phyloP scores from a whole-genome alignment of 2,329 filamentous ascomycete genomes.

The Neofusicoccum ribis region DNA sequence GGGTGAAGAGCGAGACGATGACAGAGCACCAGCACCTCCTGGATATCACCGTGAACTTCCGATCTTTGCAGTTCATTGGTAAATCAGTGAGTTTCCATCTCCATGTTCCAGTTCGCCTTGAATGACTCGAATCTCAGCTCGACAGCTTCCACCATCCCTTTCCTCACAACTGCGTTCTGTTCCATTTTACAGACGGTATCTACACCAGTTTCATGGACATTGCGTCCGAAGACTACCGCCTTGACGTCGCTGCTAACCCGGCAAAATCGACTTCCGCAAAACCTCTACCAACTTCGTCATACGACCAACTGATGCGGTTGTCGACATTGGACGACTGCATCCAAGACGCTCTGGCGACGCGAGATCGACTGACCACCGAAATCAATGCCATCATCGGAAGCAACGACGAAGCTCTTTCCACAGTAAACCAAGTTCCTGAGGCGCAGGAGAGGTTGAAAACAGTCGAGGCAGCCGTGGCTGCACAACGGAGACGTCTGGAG shows the following conservation, averaged over 20 bases:
- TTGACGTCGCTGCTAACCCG: slow-evolving; percentile 30
- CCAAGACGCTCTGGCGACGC: slow-evolving; percentile 80
- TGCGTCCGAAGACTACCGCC: slow-evolving; percentile 46
- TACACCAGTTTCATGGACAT: slow-evolving; percentile 75
- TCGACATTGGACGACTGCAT: slow-evolving; percentile 88
- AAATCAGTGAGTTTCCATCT: slow-evolving; percentile 47
- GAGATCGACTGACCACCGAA: slow-evolving; percentile 71
- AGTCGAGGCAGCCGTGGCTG: slow-evolving; percentile 55
- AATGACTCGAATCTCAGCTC: slow-evolving; percentile 34
- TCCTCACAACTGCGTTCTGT: slow-evolving; percentile 78
- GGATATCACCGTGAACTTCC: slow-evolving; percentile 70
- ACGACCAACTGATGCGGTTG: slow-evolving; percentile 83
- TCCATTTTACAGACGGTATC: slow-evolving; percentile 82
- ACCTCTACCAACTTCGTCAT: slow-evolving; percentile 71
- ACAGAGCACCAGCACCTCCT: slow-evolving; percentile 64
- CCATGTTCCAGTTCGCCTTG: slow-evolving; percentile 6
- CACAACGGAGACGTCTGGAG: slow-evolving; percentile 67
- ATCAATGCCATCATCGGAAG: slow-evolving; percentile 60
- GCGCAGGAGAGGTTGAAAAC: slow-evolving; percentile 46
- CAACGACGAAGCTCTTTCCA: slow-evolving; percentile 39
- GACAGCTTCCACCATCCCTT: slow-evolving; percentile 69
- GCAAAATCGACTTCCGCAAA: slow-evolving; percentile 47
- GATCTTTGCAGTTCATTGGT: slow-evolving; percentile 75
- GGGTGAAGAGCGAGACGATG: slow-evolving; percentile 63
- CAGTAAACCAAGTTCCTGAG: slow-evolving; percentile 40